These are phyloP conservation scores for Pelargonium nanum DNA, from an alignment of 345 rosid species.

Conservation along the genomic window DNA sequence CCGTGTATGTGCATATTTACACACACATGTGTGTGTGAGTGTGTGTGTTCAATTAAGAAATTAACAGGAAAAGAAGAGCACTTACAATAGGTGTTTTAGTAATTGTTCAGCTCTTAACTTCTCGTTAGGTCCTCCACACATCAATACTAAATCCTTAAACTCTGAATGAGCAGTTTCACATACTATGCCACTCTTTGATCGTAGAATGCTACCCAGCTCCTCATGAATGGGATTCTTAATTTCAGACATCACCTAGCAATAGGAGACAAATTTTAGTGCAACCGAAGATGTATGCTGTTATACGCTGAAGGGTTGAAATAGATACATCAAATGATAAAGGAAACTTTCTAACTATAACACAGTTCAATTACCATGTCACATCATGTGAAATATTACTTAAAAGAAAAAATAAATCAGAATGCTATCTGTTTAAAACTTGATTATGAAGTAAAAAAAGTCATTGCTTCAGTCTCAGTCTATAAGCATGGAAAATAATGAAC, in stretches of 20 bases:
- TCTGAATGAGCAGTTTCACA: conserved; percentile 49
- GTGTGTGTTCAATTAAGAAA: too few species aligned
- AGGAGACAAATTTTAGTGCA: conserved; percentile 2
- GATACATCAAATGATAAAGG: too few species aligned
- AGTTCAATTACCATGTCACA: too few species aligned
- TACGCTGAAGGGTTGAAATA: too few species aligned
- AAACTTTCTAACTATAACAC: too few species aligned
- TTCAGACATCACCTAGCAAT: conserved; percentile 56
- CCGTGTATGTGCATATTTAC: too few species aligned
- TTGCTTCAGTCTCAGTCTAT: too few species aligned
- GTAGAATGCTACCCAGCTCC: conserved; percentile 26
- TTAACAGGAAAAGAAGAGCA: conserved; percentile 3
- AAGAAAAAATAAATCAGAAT: too few species aligned
- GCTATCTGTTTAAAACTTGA: too few species aligned
- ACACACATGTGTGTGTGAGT: neutral
- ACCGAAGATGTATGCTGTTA: neutral
- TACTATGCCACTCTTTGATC: conserved; percentile 50
- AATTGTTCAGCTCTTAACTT: conserved; percentile 54
- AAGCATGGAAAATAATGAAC: too few species aligned
- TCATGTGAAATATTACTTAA: too few species aligned
- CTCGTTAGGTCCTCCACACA: conserved; percentile 78
- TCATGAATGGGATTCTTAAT: conserved; percentile 40
- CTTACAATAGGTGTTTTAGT: conserved; percentile 54
- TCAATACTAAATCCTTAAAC: conserved; percentile 53
- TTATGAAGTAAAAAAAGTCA: too few species aligned